Percentiles rank a stretch among this genome's conserved stretches.
Conservation (phyloP, 2,329 filamentous ascomycete species). For the Acrocalymma vagum region DNA sequence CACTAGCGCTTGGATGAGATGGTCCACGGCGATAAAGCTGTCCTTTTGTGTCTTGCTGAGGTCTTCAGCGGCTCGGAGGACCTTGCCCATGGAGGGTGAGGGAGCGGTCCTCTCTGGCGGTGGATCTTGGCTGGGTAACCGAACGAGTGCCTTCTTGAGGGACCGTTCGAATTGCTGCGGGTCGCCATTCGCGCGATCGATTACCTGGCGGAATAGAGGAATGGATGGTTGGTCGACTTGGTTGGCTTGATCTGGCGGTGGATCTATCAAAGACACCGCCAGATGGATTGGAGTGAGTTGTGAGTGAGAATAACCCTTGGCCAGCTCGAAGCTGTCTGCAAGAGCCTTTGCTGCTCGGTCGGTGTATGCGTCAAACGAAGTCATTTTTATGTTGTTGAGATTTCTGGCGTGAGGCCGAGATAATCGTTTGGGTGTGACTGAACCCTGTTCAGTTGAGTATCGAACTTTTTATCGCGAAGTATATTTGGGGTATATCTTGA, state of each 20-base stretch:
- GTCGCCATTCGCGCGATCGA: constrained; percentile 94
- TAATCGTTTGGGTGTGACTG: constrained; percentile 15
- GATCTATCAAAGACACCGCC: constrained; percentile 81
- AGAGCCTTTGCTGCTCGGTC: constrained; percentile 91
- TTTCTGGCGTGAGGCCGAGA: constrained; percentile 26
- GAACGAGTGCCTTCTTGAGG: constrained; percentile 90
- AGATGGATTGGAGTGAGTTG: constrained; percentile 92
- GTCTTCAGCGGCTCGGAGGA: constrained; percentile 85
- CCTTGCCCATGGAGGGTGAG: constrained; percentile 80
- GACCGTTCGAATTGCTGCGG: constrained; percentile 86
- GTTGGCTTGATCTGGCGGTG: constrained; percentile 77
- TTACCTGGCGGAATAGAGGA: constrained; percentile 92
- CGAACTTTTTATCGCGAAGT: constrained; percentile 14
- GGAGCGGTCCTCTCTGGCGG: constrained; percentile 89
- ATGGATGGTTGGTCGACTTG: constrained; percentile 64
- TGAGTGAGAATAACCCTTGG: constrained; percentile 88
- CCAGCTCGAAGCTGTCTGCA: constrained; percentile 85
- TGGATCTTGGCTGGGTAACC: constrained; percentile 92
- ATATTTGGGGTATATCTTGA: constrained; percentile 23
- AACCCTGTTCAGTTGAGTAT: constrained; percentile 17
- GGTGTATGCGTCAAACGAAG: constrained; percentile 87
- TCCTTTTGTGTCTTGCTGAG: constrained; percentile 98
- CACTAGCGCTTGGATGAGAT: constrained; percentile 84
- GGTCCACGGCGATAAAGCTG: constrained; percentile 91
- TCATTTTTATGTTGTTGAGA: constrained; percentile 65